These are phyloP conservation scores for Musa troglodytarum DNA, from an alignment of 176 grass and related monocot genomes.

Conservation along the genomic window DNA sequence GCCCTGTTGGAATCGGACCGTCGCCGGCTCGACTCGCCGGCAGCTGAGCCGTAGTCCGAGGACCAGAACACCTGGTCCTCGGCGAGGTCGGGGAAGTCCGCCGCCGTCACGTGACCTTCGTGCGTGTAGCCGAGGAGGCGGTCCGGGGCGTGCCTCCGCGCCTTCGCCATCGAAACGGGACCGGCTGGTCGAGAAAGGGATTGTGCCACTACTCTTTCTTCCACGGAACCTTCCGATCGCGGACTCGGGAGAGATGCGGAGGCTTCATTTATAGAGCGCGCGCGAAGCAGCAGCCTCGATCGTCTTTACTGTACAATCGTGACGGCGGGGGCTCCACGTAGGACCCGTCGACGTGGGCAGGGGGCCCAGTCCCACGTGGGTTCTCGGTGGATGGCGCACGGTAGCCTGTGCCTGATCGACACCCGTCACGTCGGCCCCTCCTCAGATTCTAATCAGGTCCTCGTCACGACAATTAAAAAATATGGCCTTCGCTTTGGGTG, in stretches of 20 bases:
- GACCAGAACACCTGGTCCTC: conserved; percentile 20
- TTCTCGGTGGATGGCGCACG: not conserved
- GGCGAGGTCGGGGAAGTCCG: conserved; percentile 12
- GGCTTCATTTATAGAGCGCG: not conserved
- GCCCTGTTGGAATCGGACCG: not conserved
- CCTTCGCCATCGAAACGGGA: not conserved
- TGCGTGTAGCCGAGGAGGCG: conserved; percentile 8
- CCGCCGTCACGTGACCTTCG: not conserved
- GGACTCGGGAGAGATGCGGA: too few species aligned
- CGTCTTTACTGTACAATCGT: too few species aligned
- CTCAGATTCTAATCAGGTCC: too few species aligned
- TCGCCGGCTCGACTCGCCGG: not conserved
- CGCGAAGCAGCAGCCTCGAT: not conserved
- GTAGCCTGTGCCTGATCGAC: not conserved
- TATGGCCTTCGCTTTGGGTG: not conserved
- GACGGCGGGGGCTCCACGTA: not conserved
- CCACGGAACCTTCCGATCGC: too few species aligned
- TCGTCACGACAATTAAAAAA: too few species aligned
- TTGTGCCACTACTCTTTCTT: too few species aligned
- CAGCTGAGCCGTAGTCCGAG: not conserved
- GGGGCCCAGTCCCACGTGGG: not conserved
- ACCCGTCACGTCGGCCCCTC: not conserved
- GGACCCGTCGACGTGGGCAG: not conserved
- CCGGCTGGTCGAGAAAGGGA: too few species aligned
- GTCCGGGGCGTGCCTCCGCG: conserved; percentile 1